Evolutionary conservation across 805 yeast genomes (phyloP).

Genomic region (Myxozyma monticola): DNA sequence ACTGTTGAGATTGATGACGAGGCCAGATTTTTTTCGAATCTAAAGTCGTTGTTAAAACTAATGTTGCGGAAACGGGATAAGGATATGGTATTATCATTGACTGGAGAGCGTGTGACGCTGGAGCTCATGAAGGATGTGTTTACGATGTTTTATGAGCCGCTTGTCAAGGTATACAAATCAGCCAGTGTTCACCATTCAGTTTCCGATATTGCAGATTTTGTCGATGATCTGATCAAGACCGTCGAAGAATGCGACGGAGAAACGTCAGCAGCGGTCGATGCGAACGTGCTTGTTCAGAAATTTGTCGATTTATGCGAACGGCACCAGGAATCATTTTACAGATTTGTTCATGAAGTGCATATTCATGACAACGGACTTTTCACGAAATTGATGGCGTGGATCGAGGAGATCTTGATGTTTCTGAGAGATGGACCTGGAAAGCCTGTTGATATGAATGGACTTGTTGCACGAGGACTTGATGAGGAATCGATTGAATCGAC

Average conservation of each 20-base stretch:
- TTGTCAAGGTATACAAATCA: conserved; percentile 64
- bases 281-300: conserved; percentile 65
- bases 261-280: conserved; percentile 49
- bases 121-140: conserved; percentile 70
- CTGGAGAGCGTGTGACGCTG: conserved; percentile 61
- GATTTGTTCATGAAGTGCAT: conserved; percentile 79
- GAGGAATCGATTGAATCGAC: conserved; percentile 34
- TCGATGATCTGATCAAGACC: conserved; percentile 62
- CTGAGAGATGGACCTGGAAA: conserved; percentile 53
- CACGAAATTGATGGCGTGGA: conserved; percentile 71
- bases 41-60: conserved; percentile 63
- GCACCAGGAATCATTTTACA: conserved; percentile 71
- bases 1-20: conserved; percentile 26
- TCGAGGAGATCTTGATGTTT: conserved; percentile 62
- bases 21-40: conserved; percentile 28
- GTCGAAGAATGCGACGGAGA: conserved; percentile 52
- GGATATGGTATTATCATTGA: conserved; percentile 53
- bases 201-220: conserved; percentile 61
- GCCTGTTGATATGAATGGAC: conserved; percentile 31
- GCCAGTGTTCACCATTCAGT: conserved; percentile 68
- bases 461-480: conserved; percentile 6
- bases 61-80: conserved; percentile 74
- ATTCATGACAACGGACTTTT: conserved; percentile 74
- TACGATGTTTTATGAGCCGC: conserved; percentile 70
- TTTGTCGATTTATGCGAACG: conserved; percentile 65